Percentiles rank a stretch among this genome's conserved stretches.
phyloP scores from a whole-genome alignment of 2,329 filamentous ascomycete species.

The Fusarium sp. region DNA sequence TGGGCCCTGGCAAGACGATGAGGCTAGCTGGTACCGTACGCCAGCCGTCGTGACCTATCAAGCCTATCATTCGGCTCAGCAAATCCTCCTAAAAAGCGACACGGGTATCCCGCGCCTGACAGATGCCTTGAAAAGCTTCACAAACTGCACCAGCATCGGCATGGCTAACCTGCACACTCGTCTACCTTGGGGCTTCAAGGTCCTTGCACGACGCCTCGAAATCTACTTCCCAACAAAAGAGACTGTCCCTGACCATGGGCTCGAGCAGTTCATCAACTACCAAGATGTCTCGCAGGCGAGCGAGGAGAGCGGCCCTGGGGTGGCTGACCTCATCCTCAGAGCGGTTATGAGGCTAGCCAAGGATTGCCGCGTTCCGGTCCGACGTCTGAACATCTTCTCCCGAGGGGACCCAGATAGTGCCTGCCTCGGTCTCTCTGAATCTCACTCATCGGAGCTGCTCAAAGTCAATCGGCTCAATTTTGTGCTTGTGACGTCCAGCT shows the following conservation, averaged over 20 bases:
- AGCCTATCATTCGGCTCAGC: neutral
- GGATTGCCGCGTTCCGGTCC: neutral
- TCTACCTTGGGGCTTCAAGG: neutral
- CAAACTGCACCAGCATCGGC: neutral
- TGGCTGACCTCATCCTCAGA: neutral
- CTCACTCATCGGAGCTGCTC: neutral
- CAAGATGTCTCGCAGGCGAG: neutral
- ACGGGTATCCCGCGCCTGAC: neutral
- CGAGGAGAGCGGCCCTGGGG: neutral
- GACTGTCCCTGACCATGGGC: neutral
- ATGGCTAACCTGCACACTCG: neutral
- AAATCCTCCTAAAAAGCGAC: neutral
- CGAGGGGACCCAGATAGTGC: neutral
- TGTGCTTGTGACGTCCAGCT: neutral
- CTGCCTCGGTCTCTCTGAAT: neutral
- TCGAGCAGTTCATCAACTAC: neutral
- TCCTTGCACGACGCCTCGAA: neutral
- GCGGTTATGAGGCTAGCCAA: neutral
- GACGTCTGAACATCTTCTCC: neutral
- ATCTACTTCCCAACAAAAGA: neutral
- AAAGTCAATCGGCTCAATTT: neutral
- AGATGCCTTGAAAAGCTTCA: neutral
- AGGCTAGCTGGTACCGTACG: neutral
- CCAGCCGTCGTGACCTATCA: neutral
- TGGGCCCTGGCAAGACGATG: neutral